Conservation (phyloP, 352 stramenopile genomes). For the Phytopythium oedochilum region DNA sequence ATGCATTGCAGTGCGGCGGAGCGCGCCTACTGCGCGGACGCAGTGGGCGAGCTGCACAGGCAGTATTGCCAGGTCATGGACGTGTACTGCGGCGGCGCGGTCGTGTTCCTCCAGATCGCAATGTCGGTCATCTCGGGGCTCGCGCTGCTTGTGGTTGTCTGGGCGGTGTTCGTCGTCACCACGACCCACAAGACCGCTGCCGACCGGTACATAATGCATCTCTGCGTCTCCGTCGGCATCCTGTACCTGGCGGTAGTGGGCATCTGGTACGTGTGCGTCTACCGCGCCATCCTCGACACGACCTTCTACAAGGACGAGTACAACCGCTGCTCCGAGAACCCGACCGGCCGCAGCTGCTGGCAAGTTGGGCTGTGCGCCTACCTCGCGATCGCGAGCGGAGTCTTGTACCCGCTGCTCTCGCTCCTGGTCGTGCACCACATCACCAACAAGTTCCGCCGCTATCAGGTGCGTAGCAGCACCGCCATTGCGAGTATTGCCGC, state of each 20-base stretch:
- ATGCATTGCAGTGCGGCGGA: constrained; percentile 18
- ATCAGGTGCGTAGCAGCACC: constrained; percentile 13
- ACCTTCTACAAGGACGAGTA: constrained; percentile 82
- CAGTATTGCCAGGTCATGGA: constrained; percentile 73
- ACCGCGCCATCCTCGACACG: constrained; percentile 50
- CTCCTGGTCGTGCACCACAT: constrained; percentile 58
- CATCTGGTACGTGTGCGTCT: constrained; percentile 73
- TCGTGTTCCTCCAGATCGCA: constrained; percentile 51
- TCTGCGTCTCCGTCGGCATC: constrained; percentile 61
- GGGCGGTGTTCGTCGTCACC: constrained; percentile 42
- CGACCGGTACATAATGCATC: constrained; percentile 65
- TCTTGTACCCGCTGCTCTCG: constrained; percentile 56
- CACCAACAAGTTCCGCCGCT: constrained; percentile 58
- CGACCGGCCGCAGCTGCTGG: constrained; percentile 57
- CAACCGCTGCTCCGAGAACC: constrained; percentile 63
- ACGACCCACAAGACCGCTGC: constrained; percentile 54
- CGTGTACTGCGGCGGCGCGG: constrained; percentile 61
- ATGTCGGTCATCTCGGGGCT: constrained; percentile 47
- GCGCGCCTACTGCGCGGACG: constrained; percentile 38
- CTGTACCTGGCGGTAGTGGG: constrained; percentile 33
- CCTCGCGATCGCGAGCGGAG: constrained; percentile 35
- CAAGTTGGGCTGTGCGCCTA: constrained; percentile 63
- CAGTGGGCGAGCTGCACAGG: constrained; percentile 58
- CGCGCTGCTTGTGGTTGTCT: constrained; percentile 41
- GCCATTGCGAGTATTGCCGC: background rate